phyloP scores from a whole-genome alignment of 2,329 filamentous ascomycete species.

The Hypoxylon sp. region DNA sequence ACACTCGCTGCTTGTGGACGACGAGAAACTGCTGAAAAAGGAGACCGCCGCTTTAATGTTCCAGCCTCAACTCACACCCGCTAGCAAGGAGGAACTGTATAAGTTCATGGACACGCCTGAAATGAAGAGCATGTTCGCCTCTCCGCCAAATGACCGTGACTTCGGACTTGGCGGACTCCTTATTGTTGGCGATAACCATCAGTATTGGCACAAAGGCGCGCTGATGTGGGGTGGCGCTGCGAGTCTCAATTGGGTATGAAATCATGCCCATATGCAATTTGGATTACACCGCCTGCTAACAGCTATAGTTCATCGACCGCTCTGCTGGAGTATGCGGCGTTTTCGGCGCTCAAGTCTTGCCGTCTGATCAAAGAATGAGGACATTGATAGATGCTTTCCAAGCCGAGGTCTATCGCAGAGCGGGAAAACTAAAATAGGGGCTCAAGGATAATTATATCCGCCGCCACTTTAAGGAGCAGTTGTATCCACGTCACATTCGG shows the following conservation, averaged over 20 bases:
- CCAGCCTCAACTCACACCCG: slow-evolving; percentile 60
- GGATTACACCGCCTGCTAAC: slow-evolving; percentile 10
- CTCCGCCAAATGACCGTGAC: slow-evolving; percentile 57
- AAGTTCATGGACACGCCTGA: slow-evolving; percentile 50
- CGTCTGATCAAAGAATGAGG: slow-evolving; percentile 57
- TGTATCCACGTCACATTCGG: no score
- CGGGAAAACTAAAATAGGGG: slow-evolving; percentile 25
- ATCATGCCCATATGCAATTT: slow-evolving; percentile 21
- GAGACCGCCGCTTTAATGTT: slow-evolving; percentile 64
- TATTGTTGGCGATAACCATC: slow-evolving; percentile 57
- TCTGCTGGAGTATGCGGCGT: slow-evolving; percentile 59
- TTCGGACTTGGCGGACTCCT: slow-evolving; percentile 63
- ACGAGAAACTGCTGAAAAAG: slow-evolving; percentile 62
- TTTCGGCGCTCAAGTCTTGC: slow-evolving; percentile 61
- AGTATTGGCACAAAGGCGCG: slow-evolving; percentile 58
- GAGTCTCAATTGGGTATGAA: slow-evolving; percentile 64
- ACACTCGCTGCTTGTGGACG: slow-evolving; percentile 63
- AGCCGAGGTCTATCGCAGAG: slow-evolving; percentile 58
- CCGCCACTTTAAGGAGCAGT: no score
- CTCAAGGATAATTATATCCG: neutral
- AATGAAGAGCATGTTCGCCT: slow-evolving; percentile 51
- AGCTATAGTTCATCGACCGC: slow-evolving; percentile 53
- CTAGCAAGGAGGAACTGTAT: slow-evolving; percentile 46
- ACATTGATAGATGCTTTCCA: slow-evolving; percentile 58
- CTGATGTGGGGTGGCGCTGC: slow-evolving; percentile 64